Conservation (phyloP, 2,329 filamentous ascomycete species). For the Cercospora sp. region DNA sequence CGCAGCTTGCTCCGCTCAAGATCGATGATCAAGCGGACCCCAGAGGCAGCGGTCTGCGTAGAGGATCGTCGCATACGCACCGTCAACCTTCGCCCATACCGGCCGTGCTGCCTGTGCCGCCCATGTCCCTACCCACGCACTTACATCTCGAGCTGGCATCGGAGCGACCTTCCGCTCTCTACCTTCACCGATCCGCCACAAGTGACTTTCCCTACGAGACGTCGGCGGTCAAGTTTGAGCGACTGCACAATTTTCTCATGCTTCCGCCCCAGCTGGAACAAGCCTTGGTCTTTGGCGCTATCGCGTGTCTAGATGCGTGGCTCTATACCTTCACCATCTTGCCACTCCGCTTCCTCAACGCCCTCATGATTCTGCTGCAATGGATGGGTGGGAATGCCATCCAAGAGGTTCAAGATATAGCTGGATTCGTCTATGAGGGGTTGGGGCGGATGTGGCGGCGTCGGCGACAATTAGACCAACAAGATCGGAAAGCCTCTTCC, state of each 20-base stretch:
- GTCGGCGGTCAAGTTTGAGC: slow-evolving; percentile 85
- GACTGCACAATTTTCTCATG: slow-evolving; percentile 82
- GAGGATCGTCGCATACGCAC: slow-evolving; percentile 24
- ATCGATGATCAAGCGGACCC: slow-evolving; percentile 30
- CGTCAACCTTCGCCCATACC: slow-evolving; percentile 49
- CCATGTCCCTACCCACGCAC: slow-evolving; percentile 64
- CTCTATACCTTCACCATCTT: slow-evolving; percentile 95
- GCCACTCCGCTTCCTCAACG: slow-evolving; percentile 82
- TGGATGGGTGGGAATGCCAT: slow-evolving; percentile 76
- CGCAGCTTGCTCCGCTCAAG: slow-evolving; percentile 22
- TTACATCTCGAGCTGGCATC: slow-evolving; percentile 65
- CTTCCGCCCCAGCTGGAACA: slow-evolving; percentile 80
- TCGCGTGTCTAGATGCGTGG: slow-evolving; percentile 94
- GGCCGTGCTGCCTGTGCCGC: slow-evolving; percentile 58
- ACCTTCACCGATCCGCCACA: slow-evolving; percentile 59
- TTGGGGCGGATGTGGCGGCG: slow-evolving; percentile 72
- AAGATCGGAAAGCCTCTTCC: not conserved
- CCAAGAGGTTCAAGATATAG: slow-evolving; percentile 71
- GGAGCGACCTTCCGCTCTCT: slow-evolving; percentile 60
- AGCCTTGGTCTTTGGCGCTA: slow-evolving; percentile 79
- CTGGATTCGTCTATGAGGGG: slow-evolving; percentile 76
- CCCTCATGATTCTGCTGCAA: slow-evolving; percentile 69
- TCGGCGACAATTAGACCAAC: slow-evolving; percentile 18
- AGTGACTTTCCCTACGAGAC: slow-evolving; percentile 81
- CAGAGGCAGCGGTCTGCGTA: slow-evolving; percentile 21